Base-by-base conservation (phyloP, 176 grass and related monocot genomes). In the Oryza longistaminata region DNA sequence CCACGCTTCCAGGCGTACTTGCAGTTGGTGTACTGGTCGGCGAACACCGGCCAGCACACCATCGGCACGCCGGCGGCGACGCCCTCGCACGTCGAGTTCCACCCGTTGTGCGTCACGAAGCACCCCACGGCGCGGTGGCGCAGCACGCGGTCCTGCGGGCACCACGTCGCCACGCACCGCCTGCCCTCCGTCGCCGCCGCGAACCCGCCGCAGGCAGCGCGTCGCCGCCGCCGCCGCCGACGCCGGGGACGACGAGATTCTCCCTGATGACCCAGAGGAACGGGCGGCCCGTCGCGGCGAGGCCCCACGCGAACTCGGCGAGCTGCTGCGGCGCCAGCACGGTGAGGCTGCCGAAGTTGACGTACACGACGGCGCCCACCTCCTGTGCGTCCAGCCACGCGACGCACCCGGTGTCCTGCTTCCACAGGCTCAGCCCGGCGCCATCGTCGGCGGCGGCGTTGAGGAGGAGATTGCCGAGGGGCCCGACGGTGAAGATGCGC, bases 281-380 rank as follows among this genome's bases (percentile, higher is more conserved):
- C 1, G 70, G 70, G 73, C 19, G 62, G 48, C 73, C 75, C 3
- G 43, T 87, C 11, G 67, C 87, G 3, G 87, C 84, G 22, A 93
- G 60, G 8, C 93, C 90, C 90, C 87, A 92, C 3, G 90, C 90
- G 42, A 94, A 94, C 86, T 94, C 78, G 1, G 37, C 24, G 1
- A 91, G 16, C 35, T 91, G 89, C 0, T 68, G 24, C 11, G 27
- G 31, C 16, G 64, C 78, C 52, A 90, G 40, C 13, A 92, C 75
- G 1, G 85, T 77, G 62, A 88, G 75, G 81, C 82, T 95, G 34
- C 88, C 93, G 66, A 90, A 92, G 90, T 88, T 95, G 17, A 83
- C 74, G 22, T 92, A 95, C 7, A 95, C 70, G 69, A 95, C 93
- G 0, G 88, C 88, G 40, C 25, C 5, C 0, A 45, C 27, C 2